Evolutionary conservation across 768 basidiomycete species (phyloP), one percentile per base, ranked within the genome.

Genomic region (Leccinum uliginosum): DNA sequence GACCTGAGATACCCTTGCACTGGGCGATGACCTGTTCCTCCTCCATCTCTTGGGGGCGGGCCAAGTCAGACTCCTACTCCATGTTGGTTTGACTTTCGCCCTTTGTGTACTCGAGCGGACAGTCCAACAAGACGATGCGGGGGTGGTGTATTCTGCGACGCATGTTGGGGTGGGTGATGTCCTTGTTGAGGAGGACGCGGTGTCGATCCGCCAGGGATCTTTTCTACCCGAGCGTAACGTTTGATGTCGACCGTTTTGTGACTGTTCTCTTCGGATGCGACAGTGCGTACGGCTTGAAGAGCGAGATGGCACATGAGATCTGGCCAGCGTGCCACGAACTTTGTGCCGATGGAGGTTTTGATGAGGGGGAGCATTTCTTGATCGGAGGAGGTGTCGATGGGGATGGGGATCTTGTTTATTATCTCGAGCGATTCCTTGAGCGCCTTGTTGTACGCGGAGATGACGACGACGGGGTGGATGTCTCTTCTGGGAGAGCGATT

Each of bases 401-500:
- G 94, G 58, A 91, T 75, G 9, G 94, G 94, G 65, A 98, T 91
- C 50, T 79, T 80, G 58, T 91, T 81, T 70, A 98, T 85, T 71
- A 96, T 93, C 60, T 87, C 83, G 15, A 99, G 85, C 0, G 94
- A 90, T 70, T 93, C 91, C 67, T 89, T 87, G 64, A 98, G 86
- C 3, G 96, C 96, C 68, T 92, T 91, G 80, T 95, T 97, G 79
- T 96, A 97, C 0, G 96, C 96, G 4, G 90, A 89, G 74, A 99
- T 98, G 78, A 99, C 98, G 61, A 98, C 93, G 59, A 98, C 96
- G 3, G 96, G 97, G 74, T 99, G 97, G 65, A 98, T 97, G 75
- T 93, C 91, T 62, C 97, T 89, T 72, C 63, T 96, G 88, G 2
- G 93, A 81, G 0, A 97, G 80, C 0, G 94, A 96, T 67, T 97